A percentile compares a stretch with the other conserved stretches of the same genome.
phyloP scores from a whole-genome alignment of 495 filamentous ascomycete species.

The Stereocaulon alpinum region DNA sequence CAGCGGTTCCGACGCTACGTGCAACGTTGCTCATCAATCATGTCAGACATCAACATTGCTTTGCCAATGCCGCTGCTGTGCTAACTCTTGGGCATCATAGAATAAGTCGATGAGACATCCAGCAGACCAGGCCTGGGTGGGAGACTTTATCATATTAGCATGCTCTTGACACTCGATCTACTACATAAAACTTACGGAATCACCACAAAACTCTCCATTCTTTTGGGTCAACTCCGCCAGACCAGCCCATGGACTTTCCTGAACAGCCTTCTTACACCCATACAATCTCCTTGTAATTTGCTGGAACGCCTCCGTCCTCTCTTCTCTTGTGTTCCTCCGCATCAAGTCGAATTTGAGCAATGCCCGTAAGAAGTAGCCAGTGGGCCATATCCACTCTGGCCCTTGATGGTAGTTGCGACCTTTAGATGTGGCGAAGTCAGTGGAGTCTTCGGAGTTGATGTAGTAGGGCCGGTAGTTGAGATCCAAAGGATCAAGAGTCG shows the following conservation, averaged over 20 bases:
- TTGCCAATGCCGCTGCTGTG: conserved; percentile 16
- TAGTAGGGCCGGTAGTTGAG: conserved; percentile 90
- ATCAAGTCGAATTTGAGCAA: conserved; percentile 81
- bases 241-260: conserved; percentile 75
- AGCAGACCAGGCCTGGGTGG: conserved; percentile 92
- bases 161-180: background rate
- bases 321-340: conserved; percentile 50
- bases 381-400: conserved; percentile 98
- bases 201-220: conserved; percentile 67
- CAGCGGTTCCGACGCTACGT: background rate
- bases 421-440: conserved; percentile 80
- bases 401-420: conserved; percentile 97
- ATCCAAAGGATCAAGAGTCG: conserved; percentile 86
- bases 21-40: background rate
- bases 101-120: conserved; percentile 90
- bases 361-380: conserved; percentile 86
- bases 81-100: conserved; percentile 62
- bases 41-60: conserved; percentile 12
- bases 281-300: conserved; percentile 76
- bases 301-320: conserved; percentile 77
- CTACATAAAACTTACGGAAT: conserved; percentile 53
- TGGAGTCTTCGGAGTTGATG: conserved; percentile 84
- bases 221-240: conserved; percentile 90
- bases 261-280: conserved; percentile 71
- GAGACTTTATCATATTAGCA: conserved; percentile 45